phyloP scores from a whole-genome alignment of 345 rosid species.

The Eucalyptus rudis region DNA sequence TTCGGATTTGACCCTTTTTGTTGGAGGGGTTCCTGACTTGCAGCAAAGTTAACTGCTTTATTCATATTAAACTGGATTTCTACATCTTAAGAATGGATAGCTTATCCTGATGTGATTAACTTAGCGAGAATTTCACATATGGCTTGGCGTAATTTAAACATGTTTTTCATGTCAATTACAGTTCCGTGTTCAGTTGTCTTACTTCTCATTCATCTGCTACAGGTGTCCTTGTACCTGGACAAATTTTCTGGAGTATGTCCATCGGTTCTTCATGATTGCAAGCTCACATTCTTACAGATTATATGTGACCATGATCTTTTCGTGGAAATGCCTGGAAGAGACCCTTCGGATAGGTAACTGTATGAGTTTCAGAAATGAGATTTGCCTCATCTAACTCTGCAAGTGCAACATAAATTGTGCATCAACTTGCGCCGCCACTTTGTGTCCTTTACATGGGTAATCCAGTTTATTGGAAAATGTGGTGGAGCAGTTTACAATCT shows the following conservation, averaged over 20 bases:
- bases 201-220: constrained; percentile 7
- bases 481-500: not conserved
- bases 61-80: not conserved
- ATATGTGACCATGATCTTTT: constrained; percentile 96
- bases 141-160: not conserved
- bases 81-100: not conserved
- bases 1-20: not conserved
- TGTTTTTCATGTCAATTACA: not conserved
- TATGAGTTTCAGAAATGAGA: not conserved
- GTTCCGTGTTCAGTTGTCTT: not conserved
- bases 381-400: not conserved
- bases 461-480: not conserved
- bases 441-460: not conserved
- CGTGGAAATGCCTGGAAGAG: constrained; percentile 99
- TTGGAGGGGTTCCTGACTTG: not conserved
- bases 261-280: constrained; percentile 90
- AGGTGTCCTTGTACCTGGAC: constrained; percentile 98
- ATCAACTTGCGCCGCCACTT: not conserved
- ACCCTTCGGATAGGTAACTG: constrained; percentile 91
- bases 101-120: not conserved
- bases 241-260: constrained; percentile 99
- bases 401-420: not conserved
- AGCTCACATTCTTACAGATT: constrained; percentile 92
- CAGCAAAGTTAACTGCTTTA: not conserved
- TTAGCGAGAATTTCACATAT: not conserved